These are phyloP conservation scores for Geotrichum carabidarum DNA, from an alignment of 1,139 yeast species.

Conservation along the genomic window DNA sequence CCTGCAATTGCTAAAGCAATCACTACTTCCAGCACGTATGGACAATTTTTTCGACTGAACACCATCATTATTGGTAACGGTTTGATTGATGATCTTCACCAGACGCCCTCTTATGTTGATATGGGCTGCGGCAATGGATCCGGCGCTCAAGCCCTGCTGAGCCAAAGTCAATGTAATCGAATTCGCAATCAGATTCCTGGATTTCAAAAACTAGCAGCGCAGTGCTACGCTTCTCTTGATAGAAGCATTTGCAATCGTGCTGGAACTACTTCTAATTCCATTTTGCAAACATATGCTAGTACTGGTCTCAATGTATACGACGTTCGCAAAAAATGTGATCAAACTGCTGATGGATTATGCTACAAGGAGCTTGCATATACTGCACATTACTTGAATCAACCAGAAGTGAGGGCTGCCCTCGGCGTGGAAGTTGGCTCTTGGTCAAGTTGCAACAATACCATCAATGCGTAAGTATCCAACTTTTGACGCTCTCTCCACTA, in stretches of 20 bases:
- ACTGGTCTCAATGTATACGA: constrained; percentile 69
- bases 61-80: constrained; percentile 83
- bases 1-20: constrained; percentile 77
- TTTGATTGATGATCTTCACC: constrained; percentile 68
- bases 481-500: neutral
- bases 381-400: constrained; percentile 55
- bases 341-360: constrained; percentile 52
- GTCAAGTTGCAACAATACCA: constrained; percentile 53
- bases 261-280: constrained; percentile 67
- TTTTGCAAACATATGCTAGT: constrained; percentile 49
- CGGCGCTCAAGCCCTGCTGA: constrained; percentile 63
- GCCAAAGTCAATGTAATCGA: constrained; percentile 54
- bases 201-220: constrained; percentile 48
- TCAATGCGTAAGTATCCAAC: constrained; percentile 36
- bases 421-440: constrained; percentile 51
- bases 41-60: constrained; percentile 59
- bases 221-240: constrained; percentile 56
- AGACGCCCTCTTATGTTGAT: constrained; percentile 63
- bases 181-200: constrained; percentile 52
- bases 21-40: constrained; percentile 46
- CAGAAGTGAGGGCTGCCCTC: constrained; percentile 58
- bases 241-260: constrained; percentile 51
- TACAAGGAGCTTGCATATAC: constrained; percentile 54
- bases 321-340: constrained; percentile 48
- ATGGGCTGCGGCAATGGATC: constrained; percentile 77